Evolutionary conservation across 495 filamentous ascomycete species (phyloP).

Genomic region (Hyaloscypha finlandica): DNA sequence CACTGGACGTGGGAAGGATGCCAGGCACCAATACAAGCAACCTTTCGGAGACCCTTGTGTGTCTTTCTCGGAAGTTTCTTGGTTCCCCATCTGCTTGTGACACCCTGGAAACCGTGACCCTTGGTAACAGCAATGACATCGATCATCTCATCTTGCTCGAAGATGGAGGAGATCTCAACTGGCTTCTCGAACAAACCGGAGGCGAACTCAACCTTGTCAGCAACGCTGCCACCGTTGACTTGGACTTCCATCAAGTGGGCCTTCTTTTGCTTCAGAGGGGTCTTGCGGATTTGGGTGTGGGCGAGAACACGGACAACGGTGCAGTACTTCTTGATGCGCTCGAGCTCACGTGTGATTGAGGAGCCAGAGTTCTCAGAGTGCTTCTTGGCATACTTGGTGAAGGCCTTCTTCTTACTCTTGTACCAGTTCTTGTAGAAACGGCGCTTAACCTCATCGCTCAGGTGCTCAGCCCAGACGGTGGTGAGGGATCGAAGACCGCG

Average conservation of each 20-base stretch:
- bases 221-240: constrained; percentile 93
- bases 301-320: constrained; percentile 98
- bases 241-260: constrained; percentile 99
- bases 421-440: constrained; percentile 99
- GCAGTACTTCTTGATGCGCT: constrained; percentile 99
- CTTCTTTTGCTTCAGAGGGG: constrained; percentile 99
- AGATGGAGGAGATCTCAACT: constrained; percentile 88
- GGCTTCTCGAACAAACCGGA: constrained; percentile 97
- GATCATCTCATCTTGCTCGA: constrained; percentile 99
- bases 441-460: constrained; percentile 97
- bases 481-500: constrained; percentile 99
- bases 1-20: constrained; percentile 99
- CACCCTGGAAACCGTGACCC: constrained; percentile 98
- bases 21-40: constrained; percentile 99
- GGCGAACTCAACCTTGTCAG: constrained; percentile 96
- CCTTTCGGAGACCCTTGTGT: constrained; percentile 99
- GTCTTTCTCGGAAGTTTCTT: constrained; percentile 99
- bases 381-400: constrained; percentile 99
- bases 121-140: constrained; percentile 99
- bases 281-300: constrained; percentile 99
- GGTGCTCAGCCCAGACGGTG: constrained; percentile 99
- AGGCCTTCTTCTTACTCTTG: constrained; percentile 99
- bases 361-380: constrained; percentile 89
- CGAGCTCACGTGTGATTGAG: constrained; percentile 92
- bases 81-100: constrained; percentile 97